Percentiles rank a stretch among this genome's conserved stretches.
Evolutionary conservation across 139 green algal species (phyloP).

Genomic region (Raphidocelis subcapitata): DNA sequence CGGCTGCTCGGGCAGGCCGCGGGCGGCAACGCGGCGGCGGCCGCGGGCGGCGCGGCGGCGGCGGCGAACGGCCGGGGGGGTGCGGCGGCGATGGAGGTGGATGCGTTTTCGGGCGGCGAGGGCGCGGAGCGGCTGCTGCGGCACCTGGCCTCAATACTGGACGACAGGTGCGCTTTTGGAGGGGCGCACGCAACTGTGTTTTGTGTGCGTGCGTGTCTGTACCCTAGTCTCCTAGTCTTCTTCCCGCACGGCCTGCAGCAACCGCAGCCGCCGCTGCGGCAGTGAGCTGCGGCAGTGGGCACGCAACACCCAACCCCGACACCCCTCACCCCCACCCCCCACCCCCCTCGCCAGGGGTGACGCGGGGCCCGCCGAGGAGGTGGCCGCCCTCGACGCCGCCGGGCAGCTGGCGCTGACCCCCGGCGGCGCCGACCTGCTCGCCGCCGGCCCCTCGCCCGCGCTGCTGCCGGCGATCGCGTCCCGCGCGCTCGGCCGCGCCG

Average conservation of each 20-base stretch:
- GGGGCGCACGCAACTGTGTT: slow-evolving; percentile 7
- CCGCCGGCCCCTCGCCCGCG: background rate
- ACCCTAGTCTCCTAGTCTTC: background rate
- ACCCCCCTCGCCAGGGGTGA: slow-evolving; percentile 10
- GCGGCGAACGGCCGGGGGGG: no score
- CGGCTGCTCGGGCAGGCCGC: slow-evolving; percentile 10
- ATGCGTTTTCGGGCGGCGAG: background rate
- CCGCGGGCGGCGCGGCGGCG: background rate
- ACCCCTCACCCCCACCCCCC: no score
- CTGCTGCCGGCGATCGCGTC: slow-evolving; percentile 4
- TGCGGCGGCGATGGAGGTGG: slow-evolving; percentile 8
- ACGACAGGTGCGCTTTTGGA: slow-evolving; percentile 28
- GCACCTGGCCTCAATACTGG: slow-evolving; percentile 20
- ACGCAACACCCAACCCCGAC: no score
- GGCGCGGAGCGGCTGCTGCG: slow-evolving; percentile 24
- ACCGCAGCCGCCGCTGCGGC: background rate
- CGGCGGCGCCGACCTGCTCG: slow-evolving; percentile 1
- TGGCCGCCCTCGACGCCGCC: slow-evolving; percentile 2
- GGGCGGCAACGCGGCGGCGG: background rate
- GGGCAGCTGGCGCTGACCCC: background rate
- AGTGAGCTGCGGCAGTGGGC: no score
- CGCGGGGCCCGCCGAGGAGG: slow-evolving; percentile 2
- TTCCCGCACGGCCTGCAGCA: background rate
- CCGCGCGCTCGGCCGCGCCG: slow-evolving; percentile 24
- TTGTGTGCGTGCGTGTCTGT: background rate